These are phyloP conservation scores for Rhodotorula sp. DNA, from an alignment of 1,284 basidiomycete species.

Conservation along the genomic window DNA sequence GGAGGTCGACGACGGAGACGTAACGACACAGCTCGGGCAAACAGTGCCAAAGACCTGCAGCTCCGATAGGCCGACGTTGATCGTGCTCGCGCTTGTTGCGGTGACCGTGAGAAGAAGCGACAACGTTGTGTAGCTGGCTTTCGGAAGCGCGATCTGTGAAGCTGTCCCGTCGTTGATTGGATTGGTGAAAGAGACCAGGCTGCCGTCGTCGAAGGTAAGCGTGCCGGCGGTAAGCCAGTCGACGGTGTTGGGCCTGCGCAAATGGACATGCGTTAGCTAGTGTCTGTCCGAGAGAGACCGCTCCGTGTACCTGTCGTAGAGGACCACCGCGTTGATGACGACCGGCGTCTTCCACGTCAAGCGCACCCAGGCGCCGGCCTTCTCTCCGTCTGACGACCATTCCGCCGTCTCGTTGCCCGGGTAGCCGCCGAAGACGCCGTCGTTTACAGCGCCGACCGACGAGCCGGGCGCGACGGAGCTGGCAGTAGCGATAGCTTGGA, in stretches of 20 bases:
- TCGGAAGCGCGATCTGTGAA: background rate
- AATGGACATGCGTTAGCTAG: too few species aligned
- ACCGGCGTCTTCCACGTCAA: background rate
- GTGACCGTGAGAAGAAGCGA: conserved; percentile 25
- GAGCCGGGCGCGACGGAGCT: background rate
- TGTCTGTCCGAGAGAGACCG: background rate
- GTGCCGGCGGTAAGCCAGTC: conserved; percentile 30
- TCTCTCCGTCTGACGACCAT: conserved; percentile 13
- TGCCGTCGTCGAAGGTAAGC: conserved; percentile 19
- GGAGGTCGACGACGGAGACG: background rate
- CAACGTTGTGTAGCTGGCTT: background rate
- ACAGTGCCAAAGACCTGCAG: conserved; percentile 24
- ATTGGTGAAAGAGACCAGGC: background rate
- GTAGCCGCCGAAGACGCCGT: conserved; percentile 34
- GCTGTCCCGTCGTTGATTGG: conserved; percentile 31
- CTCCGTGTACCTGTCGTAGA: conserved; percentile 24
- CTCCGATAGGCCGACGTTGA: conserved; percentile 34
- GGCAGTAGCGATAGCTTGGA: background rate
- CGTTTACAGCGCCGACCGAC: conserved; percentile 13
- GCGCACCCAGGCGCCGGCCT: background rate
- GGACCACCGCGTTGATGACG: background rate
- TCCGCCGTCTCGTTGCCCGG: conserved; percentile 25
- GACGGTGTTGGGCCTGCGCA: conserved; percentile 11
- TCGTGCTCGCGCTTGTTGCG: conserved; percentile 7
- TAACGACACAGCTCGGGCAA: conserved; percentile 5